Evolutionary conservation across 192 early-diverging fungal genomes (phyloP).

Genomic region (Umbelopsis isabellina): DNA sequence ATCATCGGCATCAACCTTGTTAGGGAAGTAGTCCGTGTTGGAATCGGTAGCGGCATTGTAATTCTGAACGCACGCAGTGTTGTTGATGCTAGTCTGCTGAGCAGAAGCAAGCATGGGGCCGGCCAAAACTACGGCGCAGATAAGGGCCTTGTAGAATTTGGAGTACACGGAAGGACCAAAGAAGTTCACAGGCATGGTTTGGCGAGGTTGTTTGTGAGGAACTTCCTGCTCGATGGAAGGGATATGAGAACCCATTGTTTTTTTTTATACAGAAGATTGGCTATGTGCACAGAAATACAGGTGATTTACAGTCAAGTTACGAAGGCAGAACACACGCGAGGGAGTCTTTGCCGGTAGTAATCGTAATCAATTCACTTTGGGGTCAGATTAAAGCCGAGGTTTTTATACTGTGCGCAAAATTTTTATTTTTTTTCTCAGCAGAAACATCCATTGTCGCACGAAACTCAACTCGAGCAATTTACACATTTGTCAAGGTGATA

Average conservation of each 20-base stretch:
- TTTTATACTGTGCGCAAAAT: slow-evolving; percentile 9
- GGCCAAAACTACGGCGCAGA: slow-evolving; percentile 41
- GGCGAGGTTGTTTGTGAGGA: slow-evolving; percentile 28
- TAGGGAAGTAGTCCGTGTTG: slow-evolving; percentile 52
- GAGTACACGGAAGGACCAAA: slow-evolving; percentile 44
- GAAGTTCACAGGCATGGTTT: slow-evolving; percentile 47
- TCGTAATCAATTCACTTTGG: background rate
- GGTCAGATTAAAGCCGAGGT: background rate
- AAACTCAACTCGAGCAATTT: background rate
- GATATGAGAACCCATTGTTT: slow-evolving; percentile 19
- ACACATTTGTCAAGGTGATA: slow-evolving; percentile 3
- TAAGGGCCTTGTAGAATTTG: slow-evolving; percentile 46
- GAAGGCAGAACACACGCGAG: background rate
- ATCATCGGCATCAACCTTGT: slow-evolving; percentile 52
- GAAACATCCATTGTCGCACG: slow-evolving; percentile 18
- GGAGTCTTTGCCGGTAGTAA: background rate
- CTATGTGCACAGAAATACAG: slow-evolving; percentile 23
- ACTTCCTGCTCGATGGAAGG: slow-evolving; percentile 21
- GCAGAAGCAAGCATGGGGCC: slow-evolving; percentile 36
- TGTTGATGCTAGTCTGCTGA: slow-evolving; percentile 35
- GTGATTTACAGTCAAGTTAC: slow-evolving; percentile 20
- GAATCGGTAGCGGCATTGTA: slow-evolving; percentile 31
- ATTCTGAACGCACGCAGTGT: slow-evolving; percentile 31
- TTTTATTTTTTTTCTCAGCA: slow-evolving; percentile 20
- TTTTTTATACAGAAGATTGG: slow-evolving; percentile 3